Base-by-base conservation (phyloP, 1,284 basidiomycete species). In the Boletellus deceptivus region DNA sequence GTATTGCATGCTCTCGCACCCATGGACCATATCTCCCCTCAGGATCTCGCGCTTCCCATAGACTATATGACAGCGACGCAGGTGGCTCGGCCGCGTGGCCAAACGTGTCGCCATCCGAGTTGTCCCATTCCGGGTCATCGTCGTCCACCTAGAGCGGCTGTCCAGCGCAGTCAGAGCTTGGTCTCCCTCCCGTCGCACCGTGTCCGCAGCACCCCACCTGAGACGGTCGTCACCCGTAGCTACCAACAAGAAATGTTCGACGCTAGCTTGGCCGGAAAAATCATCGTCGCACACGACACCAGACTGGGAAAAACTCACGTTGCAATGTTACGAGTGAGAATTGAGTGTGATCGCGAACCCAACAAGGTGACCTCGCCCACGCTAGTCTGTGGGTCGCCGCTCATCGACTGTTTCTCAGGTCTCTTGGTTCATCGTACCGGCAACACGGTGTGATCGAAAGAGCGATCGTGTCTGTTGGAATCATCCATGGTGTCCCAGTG, bases 291-390 rank as follows among this genome's bases (percentile, higher is more conserved):
- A 1, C 75, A 90, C 37, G 86, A 87, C 54, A 91, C 88, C 0
- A 89, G 88, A 1, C 83, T 85, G 0, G 89, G 88, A 8, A 90
- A 92, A 72, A 92, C 89, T 0, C 81, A 86, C 55, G 84, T 92
- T 36, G 87, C 89, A 0, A 75, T 91, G 14, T 70, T 90, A 8
- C 70, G 89, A 34, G 80, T 91, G 69, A 87, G 84, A 60, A 74
- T 77, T 24, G 84, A 88, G 64, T 71, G 74, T 7, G 85, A 87
- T 43, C 74, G 76, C 9, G 75, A 82, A 55, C 68, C 75, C 0
- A 71, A 59, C 27, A 89, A 87, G 77, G 86, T 87, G 48, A 50
- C 20, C 11, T n/a, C 5, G 25, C 4, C 22, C 29, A 31, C 29
- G 10, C 47, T 35, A 8, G 13, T 7, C 14, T 17, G 31, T 46